Evolutionary conservation across 148 eudicot species (phyloP), one percentile per base, ranked within the genome.

Genomic region (Selenicereus undatus): DNA sequence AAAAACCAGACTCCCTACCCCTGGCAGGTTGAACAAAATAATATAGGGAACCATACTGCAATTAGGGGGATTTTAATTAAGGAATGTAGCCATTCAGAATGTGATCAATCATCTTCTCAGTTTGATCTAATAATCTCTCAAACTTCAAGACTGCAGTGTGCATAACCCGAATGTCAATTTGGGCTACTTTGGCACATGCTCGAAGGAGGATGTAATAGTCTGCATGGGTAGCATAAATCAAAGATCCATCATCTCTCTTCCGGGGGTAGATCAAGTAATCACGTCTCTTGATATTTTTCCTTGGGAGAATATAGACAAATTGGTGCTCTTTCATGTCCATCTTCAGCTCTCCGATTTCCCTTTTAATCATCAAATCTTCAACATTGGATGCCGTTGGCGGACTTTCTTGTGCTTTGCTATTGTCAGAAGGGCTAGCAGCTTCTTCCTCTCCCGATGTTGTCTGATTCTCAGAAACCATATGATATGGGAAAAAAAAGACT

Each of bases 161-260:
- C 93, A 95, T 83, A 79, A 84, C 75, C 83, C 99, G 89, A n/a
- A 85, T 58, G 82, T 94, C 97, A 35, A 96, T 90, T 78, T 84
- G 85, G 0, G 88, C 97, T 50, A 86, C 90, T 82, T 85, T 87
- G 0, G 98, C 94, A 86, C 95, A 96, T 66, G 91, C 87, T 30
- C 95, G 88, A 79, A 96, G 94, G 78, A 96, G 78, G 73, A 94
- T 86, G 83, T 93, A 96, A 74, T 93, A 94, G 87, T 96, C 97
- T 7, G 93, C 95, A 85, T 94, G 98, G 17, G 91, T 93, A 22
- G 86, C 93, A 72, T 90, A 91, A 0, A 84, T 76, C 54, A 84
- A 88, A 3, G 87, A 88, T 66, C 93, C 91, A 12, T 84, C 89
- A 51, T 86, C 93, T 78, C 74, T 89, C 85, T 89, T 96, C 81